Evolutionary conservation across 176 grass and related monocot species (phyloP).

Genomic region (Eleusine indica): DNA sequence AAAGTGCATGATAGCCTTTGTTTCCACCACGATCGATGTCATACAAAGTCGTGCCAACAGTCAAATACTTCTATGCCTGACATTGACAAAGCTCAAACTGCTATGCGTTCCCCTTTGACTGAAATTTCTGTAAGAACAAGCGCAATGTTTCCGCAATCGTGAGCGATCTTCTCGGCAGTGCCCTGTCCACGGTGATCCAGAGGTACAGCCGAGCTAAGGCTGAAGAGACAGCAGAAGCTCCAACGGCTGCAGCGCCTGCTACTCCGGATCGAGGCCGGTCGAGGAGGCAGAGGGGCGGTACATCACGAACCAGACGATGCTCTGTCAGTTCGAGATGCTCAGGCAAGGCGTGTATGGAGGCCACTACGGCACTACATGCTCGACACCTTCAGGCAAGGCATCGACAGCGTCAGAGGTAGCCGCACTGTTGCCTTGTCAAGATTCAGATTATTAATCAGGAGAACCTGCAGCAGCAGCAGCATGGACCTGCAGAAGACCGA

Average conservation of each 20-base stretch:
- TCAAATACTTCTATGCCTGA: no score
- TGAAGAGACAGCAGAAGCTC: slow-evolving; percentile 26
- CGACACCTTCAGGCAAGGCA: slow-evolving; percentile 24
- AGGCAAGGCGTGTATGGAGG: slow-evolving; percentile 39
- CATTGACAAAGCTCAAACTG: neutral
- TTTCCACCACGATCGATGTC: no score
- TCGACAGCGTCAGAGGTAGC: neutral
- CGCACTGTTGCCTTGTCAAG: neutral
- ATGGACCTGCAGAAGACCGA: neutral
- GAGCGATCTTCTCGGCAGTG: slow-evolving; percentile 14
- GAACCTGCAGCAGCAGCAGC: neutral
- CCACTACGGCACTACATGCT: slow-evolving; percentile 46
- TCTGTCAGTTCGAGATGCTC: slow-evolving; percentile 37
- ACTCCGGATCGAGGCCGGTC: slow-evolving; percentile 6
- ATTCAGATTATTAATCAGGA: neutral
- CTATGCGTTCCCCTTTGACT: neutral
- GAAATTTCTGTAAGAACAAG: neutral
- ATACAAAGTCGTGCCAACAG: no score
- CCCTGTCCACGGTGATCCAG: slow-evolving; percentile 13
- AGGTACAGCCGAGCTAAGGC: neutral
- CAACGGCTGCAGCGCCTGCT: slow-evolving; percentile 27
- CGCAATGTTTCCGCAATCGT: neutral
- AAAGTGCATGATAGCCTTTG: no score
- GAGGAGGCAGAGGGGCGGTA: slow-evolving; percentile 40
- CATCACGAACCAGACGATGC: slow-evolving; percentile 48